A percentile compares a stretch with the other conserved stretches of the same genome.
phyloP scores from a whole-genome alignment of 768 basidiomycete species.

The Serendipita sp. region DNA sequence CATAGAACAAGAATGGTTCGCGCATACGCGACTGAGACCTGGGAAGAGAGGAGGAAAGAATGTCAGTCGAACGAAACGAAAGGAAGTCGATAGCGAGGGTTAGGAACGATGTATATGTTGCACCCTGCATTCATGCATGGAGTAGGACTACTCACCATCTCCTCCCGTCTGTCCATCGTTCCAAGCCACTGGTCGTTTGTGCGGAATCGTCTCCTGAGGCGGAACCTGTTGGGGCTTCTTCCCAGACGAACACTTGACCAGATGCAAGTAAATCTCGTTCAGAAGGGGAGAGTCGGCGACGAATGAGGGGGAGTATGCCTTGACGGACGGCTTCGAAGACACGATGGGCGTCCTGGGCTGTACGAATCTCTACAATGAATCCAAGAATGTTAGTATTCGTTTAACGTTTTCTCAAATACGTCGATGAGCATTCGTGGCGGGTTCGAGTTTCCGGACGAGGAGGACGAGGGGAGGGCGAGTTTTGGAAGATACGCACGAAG shows the following conservation, averaged over 20 bases:
- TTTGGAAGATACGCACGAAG: neutral
- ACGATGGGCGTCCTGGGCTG: slow-evolving; percentile 63
- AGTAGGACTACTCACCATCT: slow-evolving; percentile 36
- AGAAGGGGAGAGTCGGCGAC: slow-evolving; percentile 46
- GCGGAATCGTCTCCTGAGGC: slow-evolving; percentile 40
- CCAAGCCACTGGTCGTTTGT: slow-evolving; percentile 21
- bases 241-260: slow-evolving; percentile 75
- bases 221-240: slow-evolving; percentile 33
- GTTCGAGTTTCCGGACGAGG: no score
- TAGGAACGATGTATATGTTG: neutral
- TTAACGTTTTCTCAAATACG: no score
- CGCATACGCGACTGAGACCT: slow-evolving; percentile 76
- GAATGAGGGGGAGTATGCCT: slow-evolving; percentile 53
- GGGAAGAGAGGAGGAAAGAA: neutral
- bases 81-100: neutral
- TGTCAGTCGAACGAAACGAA: neutral
- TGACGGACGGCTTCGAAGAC: slow-evolving; percentile 62
- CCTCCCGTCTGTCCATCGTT: slow-evolving; percentile 71
- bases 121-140: neutral
- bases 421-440: no score
- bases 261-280: slow-evolving; percentile 55
- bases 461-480: no score
- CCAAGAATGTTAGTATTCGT: no score
- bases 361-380: slow-evolving; percentile 42
- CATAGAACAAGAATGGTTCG: slow-evolving; percentile 64